These are phyloP conservation scores for Saturnispora diversa DNA, from an alignment of 805 yeast species.

Conservation along the genomic window DNA sequence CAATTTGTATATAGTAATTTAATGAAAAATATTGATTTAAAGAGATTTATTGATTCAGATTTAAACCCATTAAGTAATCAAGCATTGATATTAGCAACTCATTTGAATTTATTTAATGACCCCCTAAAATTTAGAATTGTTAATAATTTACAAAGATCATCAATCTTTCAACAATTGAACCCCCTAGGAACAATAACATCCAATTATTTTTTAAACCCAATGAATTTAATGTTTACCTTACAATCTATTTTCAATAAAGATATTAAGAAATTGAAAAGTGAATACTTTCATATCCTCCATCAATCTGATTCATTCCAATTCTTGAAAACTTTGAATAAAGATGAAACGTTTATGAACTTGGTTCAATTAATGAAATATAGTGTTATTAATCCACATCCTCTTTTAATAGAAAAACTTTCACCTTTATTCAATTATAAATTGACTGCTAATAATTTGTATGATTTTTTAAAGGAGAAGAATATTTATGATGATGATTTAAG, in stretches of 20 bases:
- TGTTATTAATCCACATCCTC: slow-evolving; percentile 28
- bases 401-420: slow-evolving; percentile 15
- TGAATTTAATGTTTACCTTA: slow-evolving; percentile 18
- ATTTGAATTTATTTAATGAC: slow-evolving; percentile 21
- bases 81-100: slow-evolving; percentile 18
- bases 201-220: slow-evolving; percentile 21
- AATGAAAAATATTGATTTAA: background rate
- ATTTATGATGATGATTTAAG: background rate
- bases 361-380: slow-evolving; percentile 25
- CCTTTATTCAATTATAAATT: slow-evolving; percentile 8
- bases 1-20: slow-evolving; percentile 1
- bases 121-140: slow-evolving; percentile 22
- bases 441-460: slow-evolving; percentile 15
- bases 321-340: slow-evolving; percentile 14
- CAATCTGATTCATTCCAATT: slow-evolving; percentile 15
- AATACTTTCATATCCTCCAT: slow-evolving; percentile 16
- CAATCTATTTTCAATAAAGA: slow-evolving; percentile 16
- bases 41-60: slow-evolving; percentile 9
- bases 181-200: slow-evolving; percentile 19
- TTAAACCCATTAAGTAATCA: slow-evolving; percentile 12
- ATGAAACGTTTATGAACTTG: slow-evolving; percentile 17
- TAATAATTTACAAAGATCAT: slow-evolving; percentile 10
- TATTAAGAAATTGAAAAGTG: slow-evolving; percentile 7
- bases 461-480: slow-evolving; percentile 11
- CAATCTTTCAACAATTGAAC: slow-evolving; percentile 16